phyloP scores from a whole-genome alignment of 257 asterid genomes.

The Lantana camara region DNA sequence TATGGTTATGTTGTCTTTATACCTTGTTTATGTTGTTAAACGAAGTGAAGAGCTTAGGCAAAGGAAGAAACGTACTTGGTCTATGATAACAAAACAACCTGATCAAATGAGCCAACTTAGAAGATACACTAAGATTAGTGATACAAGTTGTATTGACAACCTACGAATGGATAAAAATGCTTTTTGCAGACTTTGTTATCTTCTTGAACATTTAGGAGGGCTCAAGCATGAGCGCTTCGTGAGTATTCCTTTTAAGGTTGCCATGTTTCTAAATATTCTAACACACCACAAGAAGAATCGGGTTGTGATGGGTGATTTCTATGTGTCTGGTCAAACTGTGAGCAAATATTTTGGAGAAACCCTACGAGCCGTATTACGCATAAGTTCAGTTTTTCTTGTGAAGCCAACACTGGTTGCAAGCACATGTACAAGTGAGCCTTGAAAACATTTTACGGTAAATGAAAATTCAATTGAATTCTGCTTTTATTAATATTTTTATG shows the following conservation, averaged over 20 bases:
- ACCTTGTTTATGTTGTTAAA: no score
- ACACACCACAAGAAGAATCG: background rate
- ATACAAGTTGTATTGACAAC: background rate
- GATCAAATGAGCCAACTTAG: background rate
- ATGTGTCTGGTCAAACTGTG: background rate
- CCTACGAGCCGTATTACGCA: background rate
- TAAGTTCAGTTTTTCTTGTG: background rate
- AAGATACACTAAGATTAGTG: background rate
- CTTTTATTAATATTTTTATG: no score
- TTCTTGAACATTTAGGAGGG: background rate
- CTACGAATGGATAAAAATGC: background rate
- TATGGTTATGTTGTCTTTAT: no score
- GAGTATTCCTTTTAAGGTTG: background rate
- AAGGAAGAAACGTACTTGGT: no score
- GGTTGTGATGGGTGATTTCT: background rate
- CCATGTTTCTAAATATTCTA: background rate
- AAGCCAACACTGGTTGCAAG: background rate
- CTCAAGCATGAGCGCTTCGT: no score
- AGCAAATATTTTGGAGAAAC: background rate
- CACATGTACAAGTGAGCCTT: background rate
- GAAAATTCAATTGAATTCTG: background rate
- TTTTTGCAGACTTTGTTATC: background rate
- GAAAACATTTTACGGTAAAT: background rate
- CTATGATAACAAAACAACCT: background rate
- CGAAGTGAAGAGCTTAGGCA: no score